phyloP scores from a whole-genome alignment of 2,329 filamentous ascomycete species.

The Curvularia sp. region DNA sequence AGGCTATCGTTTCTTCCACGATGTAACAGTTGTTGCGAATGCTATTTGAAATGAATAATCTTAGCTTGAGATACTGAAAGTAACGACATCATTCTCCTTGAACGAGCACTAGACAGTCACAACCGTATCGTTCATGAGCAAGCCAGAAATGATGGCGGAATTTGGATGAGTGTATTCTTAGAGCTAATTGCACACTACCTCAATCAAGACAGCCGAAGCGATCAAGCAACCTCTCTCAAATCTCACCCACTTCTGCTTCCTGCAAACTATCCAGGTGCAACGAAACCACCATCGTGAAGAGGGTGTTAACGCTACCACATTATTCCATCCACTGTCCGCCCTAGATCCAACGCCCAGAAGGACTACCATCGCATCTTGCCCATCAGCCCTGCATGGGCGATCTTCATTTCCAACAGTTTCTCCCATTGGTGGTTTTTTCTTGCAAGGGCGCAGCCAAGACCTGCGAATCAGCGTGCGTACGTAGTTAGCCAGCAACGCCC shows the following conservation, averaged over 20 bases:
- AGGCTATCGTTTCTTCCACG: no score
- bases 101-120: background rate
- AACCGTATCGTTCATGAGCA: background rate
- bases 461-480: constrained; percentile 19
- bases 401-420: constrained; percentile 10
- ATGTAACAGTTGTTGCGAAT: background rate
- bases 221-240: background rate
- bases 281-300: constrained; percentile 49
- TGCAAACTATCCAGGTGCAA: constrained; percentile 46
- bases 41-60: background rate
- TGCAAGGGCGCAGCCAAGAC: constrained; percentile 25
- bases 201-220: background rate
- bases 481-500: constrained; percentile 25
- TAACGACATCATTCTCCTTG: no score
- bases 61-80: background rate
- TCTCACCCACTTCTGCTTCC: background rate
- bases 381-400: background rate
- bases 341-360: background rate
- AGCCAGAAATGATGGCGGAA: background rate
- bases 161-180: background rate
- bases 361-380: background rate
- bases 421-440: constrained; percentile 38
- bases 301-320: constrained; percentile 49
- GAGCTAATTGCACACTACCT: background rate
- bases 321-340: constrained; percentile 8